A percentile compares a stretch with the other conserved stretches of the same genome.
Evolutionary conservation across 2,329 filamentous ascomycete genomes (phyloP).

Genomic region (Dothistroma septosporum): DNA sequence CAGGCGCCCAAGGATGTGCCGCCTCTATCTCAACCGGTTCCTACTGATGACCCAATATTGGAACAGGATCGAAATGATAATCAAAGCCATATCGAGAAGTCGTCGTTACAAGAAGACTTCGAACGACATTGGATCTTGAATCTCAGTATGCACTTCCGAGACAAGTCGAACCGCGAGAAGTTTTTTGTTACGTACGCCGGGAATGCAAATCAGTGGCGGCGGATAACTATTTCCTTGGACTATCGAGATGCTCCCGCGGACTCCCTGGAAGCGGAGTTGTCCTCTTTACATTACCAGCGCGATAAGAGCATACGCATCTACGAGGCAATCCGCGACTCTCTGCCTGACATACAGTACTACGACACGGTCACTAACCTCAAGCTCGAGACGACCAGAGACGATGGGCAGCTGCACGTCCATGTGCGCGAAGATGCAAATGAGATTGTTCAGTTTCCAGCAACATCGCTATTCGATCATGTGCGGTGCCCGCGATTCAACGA

Average conservation of each 20-base stretch:
- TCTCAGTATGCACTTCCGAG: conserved; percentile 95
- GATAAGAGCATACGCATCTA: conserved; percentile 94
- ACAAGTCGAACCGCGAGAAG: conserved; percentile 88
- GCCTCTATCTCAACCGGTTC: conserved; percentile 22
- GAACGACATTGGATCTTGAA: conserved; percentile 88
- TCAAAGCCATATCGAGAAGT: conserved; percentile 48
- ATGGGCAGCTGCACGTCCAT: conserved; percentile 86
- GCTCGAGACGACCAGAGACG: conserved; percentile 76
- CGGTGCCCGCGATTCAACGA: conserved; percentile 58
- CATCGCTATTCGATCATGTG: conserved; percentile 70
- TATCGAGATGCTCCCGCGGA: conserved; percentile 75
- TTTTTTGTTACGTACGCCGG: conserved; percentile 96
- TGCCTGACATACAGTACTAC: conserved; percentile 93
- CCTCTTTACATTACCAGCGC: conserved; percentile 72
- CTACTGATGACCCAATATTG: conserved; percentile 8
- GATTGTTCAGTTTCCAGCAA: conserved; percentile 78
- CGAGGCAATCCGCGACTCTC: conserved; percentile 85
- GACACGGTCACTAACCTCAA: conserved; percentile 94
- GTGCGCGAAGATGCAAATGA: conserved; percentile 97
- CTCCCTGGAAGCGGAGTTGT: conserved; percentile 81
- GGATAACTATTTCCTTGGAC: conserved; percentile 90
- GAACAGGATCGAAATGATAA: conserved; percentile 33
- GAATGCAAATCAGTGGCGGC: conserved; percentile 70
- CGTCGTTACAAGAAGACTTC: conserved; percentile 71
- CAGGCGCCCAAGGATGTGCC: conserved; percentile 19